These are phyloP conservation scores for Candida anglica DNA, from an alignment of 805 yeast species.

Conservation along the genomic window DNA sequence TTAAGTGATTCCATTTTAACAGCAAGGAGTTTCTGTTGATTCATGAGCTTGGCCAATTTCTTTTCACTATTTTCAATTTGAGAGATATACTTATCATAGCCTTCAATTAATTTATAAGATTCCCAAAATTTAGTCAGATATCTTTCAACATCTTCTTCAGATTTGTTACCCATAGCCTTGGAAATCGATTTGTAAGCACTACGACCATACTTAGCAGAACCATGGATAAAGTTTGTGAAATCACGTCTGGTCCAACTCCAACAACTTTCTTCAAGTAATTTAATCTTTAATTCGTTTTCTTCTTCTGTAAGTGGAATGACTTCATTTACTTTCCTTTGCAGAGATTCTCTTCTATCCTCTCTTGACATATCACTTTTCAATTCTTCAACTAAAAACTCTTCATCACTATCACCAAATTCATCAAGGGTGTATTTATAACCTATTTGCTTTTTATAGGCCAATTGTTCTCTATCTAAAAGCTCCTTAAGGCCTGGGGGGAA, in stretches of 20 bases:
- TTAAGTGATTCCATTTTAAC: slow-evolving; percentile 49
- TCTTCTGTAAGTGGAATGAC: slow-evolving; percentile 62
- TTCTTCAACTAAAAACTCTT: slow-evolving; percentile 47
- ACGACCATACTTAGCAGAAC: slow-evolving; percentile 65
- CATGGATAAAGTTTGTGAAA: slow-evolving; percentile 66
- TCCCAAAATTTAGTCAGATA: slow-evolving; percentile 66
- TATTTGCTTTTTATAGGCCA: slow-evolving; percentile 56
- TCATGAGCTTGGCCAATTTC: slow-evolving; percentile 50
- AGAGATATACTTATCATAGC: slow-evolving; percentile 64
- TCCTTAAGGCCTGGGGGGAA: slow-evolving; percentile 52
- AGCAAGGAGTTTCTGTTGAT: slow-evolving; percentile 54
- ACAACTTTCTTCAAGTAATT: slow-evolving; percentile 54
- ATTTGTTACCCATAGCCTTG: slow-evolving; percentile 51
- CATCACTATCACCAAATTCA: slow-evolving; percentile 59
- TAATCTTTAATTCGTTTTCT: slow-evolving; percentile 51
- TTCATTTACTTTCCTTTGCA: slow-evolving; percentile 50
- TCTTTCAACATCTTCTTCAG: slow-evolving; percentile 52
- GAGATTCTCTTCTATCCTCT: slow-evolving; percentile 38
- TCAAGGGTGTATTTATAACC: slow-evolving; percentile 54
- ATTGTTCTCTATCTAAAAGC: slow-evolving; percentile 60
- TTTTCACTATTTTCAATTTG: slow-evolving; percentile 74
- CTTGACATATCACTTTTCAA: slow-evolving; percentile 33
- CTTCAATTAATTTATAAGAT: slow-evolving; percentile 56
- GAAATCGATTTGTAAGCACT: slow-evolving; percentile 47
- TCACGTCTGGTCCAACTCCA: slow-evolving; percentile 72